phyloP scores from a whole-genome alignment of 2,329 filamentous ascomycete genomes.

The Lasiodiplodia sp. region DNA sequence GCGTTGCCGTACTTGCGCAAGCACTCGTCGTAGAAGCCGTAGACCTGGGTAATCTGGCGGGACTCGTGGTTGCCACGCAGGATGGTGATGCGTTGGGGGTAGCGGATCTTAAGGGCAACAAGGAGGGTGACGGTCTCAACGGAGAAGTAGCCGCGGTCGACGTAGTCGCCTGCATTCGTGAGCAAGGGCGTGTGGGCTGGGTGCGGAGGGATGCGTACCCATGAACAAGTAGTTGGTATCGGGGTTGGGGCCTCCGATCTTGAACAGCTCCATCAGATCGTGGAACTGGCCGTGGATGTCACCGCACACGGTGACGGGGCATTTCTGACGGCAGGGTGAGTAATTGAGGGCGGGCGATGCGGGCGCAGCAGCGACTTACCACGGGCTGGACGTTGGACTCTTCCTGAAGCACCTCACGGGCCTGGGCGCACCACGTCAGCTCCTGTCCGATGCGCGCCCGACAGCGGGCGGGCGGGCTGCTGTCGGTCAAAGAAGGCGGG shows the following conservation, averaged over 20 bases:
- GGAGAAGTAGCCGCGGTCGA: conserved; percentile 98
- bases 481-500: neutral
- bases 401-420: conserved; percentile 93
- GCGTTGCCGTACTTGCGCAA: conserved; percentile 80
- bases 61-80: conserved; percentile 90
- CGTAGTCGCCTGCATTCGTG: conserved; percentile 80
- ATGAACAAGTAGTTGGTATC: conserved; percentile 99
- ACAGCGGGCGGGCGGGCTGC: neutral
- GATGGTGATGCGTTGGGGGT: conserved; percentile 97
- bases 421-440: conserved; percentile 59
- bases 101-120: conserved; percentile 96
- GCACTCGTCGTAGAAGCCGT: conserved; percentile 81
- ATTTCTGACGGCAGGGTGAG: conserved; percentile 68
- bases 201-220: conserved; percentile 63
- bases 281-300: conserved; percentile 99
- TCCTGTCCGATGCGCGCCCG: conserved; percentile 13
- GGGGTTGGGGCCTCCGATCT: conserved; percentile 96
- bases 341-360: conserved; percentile 3
- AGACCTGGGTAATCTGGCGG: conserved; percentile 78
- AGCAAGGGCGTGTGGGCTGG: conserved; percentile 24
- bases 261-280: conserved; percentile 99
- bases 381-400: conserved; percentile 99
- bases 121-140: conserved; percentile 97
- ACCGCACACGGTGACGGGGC: conserved; percentile 96
- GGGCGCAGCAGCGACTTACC: conserved; percentile 63